Conservation (phyloP, 2,329 filamentous ascomycete species). For the Nothopassalora personata region DNA sequence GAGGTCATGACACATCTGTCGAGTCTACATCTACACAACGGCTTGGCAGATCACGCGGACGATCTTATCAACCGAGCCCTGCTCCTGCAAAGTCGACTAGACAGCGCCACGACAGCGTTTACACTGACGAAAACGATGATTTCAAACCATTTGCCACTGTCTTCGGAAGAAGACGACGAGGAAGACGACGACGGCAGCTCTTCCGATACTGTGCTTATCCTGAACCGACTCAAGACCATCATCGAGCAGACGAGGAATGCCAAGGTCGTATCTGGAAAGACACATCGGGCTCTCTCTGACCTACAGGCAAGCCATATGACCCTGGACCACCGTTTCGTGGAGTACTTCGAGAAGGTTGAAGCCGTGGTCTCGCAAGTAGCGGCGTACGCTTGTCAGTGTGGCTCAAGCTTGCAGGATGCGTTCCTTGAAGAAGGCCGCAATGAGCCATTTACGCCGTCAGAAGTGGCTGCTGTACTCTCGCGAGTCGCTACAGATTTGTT, state of each 20-base stretch:
- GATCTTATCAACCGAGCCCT: slow-evolving; percentile 71
- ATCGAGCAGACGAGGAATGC: slow-evolving; percentile 72
- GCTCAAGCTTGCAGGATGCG: slow-evolving; percentile 59
- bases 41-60: slow-evolving; percentile 68
- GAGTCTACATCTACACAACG: slow-evolving; percentile 68
- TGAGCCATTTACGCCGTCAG: slow-evolving; percentile 60
- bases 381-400: slow-evolving; percentile 61
- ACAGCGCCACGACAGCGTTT: slow-evolving; percentile 67
- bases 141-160: slow-evolving; percentile 55
- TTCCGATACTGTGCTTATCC: slow-evolving; percentile 52
- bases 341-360: slow-evolving; percentile 67
- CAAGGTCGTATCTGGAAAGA: slow-evolving; percentile 78
- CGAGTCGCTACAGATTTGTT: slow-evolving; percentile 51
- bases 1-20: slow-evolving; percentile 81
- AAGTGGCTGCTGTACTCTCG: slow-evolving; percentile 61
- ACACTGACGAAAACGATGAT: slow-evolving; percentile 61
- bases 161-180: slow-evolving; percentile 40
- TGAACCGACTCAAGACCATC: slow-evolving; percentile 64
- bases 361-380: slow-evolving; percentile 60
- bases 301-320: slow-evolving; percentile 70
- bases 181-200: slow-evolving; percentile 58
- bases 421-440: slow-evolving; percentile 67
- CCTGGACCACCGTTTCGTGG: slow-evolving; percentile 60
- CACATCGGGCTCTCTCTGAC: slow-evolving; percentile 70
- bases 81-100: slow-evolving; percentile 74